A percentile compares a stretch with the other conserved stretches of the same genome.
Evolutionary conservation across 768 basidiomycete species (phyloP).

Genomic region (Imleria badia): DNA sequence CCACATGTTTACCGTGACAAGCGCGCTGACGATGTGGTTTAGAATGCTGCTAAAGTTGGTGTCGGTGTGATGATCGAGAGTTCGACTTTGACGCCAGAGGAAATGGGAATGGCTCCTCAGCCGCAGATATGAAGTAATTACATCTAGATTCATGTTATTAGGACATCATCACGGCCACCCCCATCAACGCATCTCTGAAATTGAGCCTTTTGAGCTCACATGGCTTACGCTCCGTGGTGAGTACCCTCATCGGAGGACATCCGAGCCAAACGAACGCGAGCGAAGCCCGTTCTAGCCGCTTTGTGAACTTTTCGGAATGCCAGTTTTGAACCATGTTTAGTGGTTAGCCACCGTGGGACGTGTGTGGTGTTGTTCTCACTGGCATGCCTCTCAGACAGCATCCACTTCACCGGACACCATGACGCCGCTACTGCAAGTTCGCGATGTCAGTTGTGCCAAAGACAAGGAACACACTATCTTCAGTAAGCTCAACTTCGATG

Average conservation of each 20-base stretch:
- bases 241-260: too few species aligned
- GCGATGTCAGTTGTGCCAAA: slow-evolving; percentile 48
- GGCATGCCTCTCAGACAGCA: not conserved
- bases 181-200: not conserved
- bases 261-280: too few species aligned
- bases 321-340: not conserved
- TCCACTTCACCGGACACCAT: slow-evolving; percentile 1
- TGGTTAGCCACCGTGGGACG: slow-evolving; percentile 19
- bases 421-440: slow-evolving; percentile 48
- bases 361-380: not conserved
- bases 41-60: slow-evolving; percentile 94
- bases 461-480: slow-evolving; percentile 54
- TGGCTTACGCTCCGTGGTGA: too few species aligned
- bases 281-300: too few species aligned
- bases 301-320: too few species aligned
- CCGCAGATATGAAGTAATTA: slow-evolving; percentile 37
- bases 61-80: slow-evolving; percentile 98
- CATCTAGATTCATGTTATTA: slow-evolving; percentile 29
- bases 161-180: slow-evolving; percentile 22
- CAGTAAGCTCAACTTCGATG: slow-evolving; percentile 54
- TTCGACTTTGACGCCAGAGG: slow-evolving; percentile 74
- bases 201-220: too few species aligned
- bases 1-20: not conserved
- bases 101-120: slow-evolving; percentile 68
- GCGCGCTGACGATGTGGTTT: not conserved